Conservation (phyloP, 2,329 filamentous ascomycete species). For the Lachnellula occidentalis region DNA sequence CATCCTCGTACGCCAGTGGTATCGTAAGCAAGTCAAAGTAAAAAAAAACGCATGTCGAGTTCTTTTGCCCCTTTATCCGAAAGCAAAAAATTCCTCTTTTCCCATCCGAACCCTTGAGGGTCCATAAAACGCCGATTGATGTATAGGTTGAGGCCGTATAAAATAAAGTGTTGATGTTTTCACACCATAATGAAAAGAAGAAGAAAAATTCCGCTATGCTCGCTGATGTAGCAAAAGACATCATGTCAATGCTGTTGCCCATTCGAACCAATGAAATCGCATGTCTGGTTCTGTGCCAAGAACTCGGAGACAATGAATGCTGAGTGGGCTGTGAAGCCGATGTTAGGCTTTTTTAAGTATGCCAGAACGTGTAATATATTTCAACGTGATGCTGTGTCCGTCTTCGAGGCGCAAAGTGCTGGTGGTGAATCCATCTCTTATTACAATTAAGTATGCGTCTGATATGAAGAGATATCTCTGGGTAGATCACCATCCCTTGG, state of each 20-base stretch:
- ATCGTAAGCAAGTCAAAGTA: conserved; percentile 16
- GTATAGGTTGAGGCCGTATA: conserved; percentile 11
- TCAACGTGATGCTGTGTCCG: conserved; percentile 9
- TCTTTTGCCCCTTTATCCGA: not conserved
- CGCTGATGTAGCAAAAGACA: conserved; percentile 16
- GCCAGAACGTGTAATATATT: conserved; percentile 21
- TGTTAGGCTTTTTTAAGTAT: conserved; percentile 21
- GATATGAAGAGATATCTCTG: conserved; percentile 7
- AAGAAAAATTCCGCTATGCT: conserved; percentile 12
- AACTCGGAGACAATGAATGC: conserved; percentile 27
- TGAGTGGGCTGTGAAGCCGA: conserved; percentile 28
- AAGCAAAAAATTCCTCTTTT: conserved; percentile 15
- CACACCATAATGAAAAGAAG: conserved; percentile 19
- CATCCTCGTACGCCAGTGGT: conserved; percentile 15
- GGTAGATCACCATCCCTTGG: conserved; percentile 68
- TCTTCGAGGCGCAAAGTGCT: conserved; percentile 17
- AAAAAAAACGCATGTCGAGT: not conserved
- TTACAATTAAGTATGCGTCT: conserved; percentile 23
- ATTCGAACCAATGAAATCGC: conserved; percentile 9
- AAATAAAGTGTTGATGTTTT: not conserved
- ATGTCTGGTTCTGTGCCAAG: conserved; percentile 26
- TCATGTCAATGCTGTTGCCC: conserved; percentile 9
- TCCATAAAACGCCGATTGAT: conserved; percentile 22
- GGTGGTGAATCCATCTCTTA: conserved; percentile 6
- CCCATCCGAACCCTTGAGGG: conserved; percentile 13